Conservation (phyloP, 2,329 filamentous ascomycete genomes). For the Neocatenulostroma microsporum region DNA sequence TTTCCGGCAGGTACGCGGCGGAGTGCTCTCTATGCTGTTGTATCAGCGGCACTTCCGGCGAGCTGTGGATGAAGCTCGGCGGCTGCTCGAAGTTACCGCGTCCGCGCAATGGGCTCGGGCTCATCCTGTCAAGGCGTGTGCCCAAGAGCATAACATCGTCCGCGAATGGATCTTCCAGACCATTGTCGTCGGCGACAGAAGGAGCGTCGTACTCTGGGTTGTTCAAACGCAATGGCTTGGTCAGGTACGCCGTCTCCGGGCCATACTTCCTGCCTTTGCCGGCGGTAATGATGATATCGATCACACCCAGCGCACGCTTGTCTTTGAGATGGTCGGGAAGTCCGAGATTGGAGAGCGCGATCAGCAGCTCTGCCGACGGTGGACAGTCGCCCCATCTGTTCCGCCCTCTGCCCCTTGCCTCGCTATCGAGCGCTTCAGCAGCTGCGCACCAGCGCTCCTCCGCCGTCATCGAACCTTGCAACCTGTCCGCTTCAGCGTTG, state of each 20-base stretch:
- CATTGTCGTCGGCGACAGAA: not conserved
- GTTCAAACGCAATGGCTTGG: slow-evolving; percentile 13
- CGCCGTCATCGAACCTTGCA: slow-evolving; percentile 8
- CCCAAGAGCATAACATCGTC: slow-evolving; percentile 2
- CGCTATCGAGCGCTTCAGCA: slow-evolving; percentile 23
- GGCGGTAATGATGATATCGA: slow-evolving; percentile 23
- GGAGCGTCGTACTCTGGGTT: slow-evolving; percentile 9
- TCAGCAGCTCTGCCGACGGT: slow-evolving; percentile 34
- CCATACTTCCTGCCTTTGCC: slow-evolving; percentile 24
- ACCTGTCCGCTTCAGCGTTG: slow-evolving; percentile 15
- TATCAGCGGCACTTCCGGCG: slow-evolving; percentile 3
- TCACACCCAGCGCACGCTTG: slow-evolving; percentile 24
- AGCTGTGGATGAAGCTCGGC: no score
- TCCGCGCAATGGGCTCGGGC: no score
- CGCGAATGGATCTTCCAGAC: not conserved
- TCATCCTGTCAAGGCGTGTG: no score
- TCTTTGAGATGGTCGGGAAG: slow-evolving; percentile 30
- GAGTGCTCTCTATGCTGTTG: slow-evolving; percentile 1
- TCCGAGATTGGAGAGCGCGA: slow-evolving; percentile 29
- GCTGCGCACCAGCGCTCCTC: slow-evolving; percentile 32
- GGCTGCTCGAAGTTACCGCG: no score
- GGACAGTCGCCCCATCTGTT: slow-evolving; percentile 27
- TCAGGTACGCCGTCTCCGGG: slow-evolving; percentile 15
- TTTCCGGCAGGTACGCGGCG: not conserved
- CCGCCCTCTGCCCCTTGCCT: slow-evolving; percentile 30